These are phyloP conservation scores for Fragosphaeria purpurea DNA, from an alignment of 2,329 filamentous ascomycete genomes.

Conservation along the genomic window DNA sequence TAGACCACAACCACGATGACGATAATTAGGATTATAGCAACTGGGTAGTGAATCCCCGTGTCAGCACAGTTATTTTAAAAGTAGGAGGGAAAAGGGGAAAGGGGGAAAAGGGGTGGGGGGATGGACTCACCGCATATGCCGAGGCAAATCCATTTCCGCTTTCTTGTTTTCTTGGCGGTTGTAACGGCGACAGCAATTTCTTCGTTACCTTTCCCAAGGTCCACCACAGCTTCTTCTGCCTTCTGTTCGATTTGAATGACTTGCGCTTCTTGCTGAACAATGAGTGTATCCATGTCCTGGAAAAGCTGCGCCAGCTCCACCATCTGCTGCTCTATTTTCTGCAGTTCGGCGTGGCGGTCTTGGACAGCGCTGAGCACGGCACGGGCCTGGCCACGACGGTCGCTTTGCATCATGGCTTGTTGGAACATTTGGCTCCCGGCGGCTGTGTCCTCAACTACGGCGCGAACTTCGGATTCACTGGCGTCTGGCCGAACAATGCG, in stretches of 20 bases:
- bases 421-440: slow-evolving; percentile 75
- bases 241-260: slow-evolving; percentile 77
- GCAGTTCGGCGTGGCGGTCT: slow-evolving; percentile 74
- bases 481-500: slow-evolving; percentile 80
- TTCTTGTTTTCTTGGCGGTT: slow-evolving; percentile 69
- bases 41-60: slow-evolving; percentile 18
- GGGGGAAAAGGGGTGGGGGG: too few relatives aligned
- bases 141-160: slow-evolving; percentile 96
- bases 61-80: too few relatives aligned
- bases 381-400: slow-evolving; percentile 71
- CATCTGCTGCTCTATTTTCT: slow-evolving; percentile 88
- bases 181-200: slow-evolving; percentile 74
- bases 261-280: slow-evolving; percentile 75
- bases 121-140: slow-evolving; percentile 53
- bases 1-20: slow-evolving; percentile 42
- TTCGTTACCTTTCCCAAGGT: slow-evolving; percentile 75
- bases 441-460: slow-evolving; percentile 62
- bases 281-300: slow-evolving; percentile 76
- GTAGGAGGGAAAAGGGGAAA: too few relatives aligned
- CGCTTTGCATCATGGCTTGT: slow-evolving; percentile 73
- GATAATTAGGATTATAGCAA: slow-evolving; percentile 42
- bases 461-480: slow-evolving; percentile 64
- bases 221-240: slow-evolving; percentile 73
- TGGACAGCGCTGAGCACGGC: slow-evolving; percentile 70
- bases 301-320: slow-evolving; percentile 79